Conservation (phyloP, 2,329 filamentous ascomycete species). For the Colletotrichum higginsianum region DNA sequence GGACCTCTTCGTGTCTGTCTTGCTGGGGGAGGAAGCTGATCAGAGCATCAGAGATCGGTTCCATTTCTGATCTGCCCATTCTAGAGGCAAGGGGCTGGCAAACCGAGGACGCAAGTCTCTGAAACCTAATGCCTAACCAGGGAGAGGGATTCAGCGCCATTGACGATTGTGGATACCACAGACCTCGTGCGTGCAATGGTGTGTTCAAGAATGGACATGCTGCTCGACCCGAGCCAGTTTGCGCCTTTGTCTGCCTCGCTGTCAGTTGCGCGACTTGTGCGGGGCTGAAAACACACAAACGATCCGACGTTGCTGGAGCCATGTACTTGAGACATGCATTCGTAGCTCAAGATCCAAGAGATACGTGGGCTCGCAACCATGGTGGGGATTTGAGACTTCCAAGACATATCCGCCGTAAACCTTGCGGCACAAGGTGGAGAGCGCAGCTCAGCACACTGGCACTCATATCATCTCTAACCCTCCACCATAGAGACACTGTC, state of each 20-base stretch:
- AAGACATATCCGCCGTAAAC: too few species aligned
- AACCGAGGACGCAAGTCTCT: neutral
- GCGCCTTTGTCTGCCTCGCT: neutral
- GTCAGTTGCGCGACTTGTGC: neutral
- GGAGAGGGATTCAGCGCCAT: slow-evolving; percentile 9
- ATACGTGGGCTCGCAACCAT: neutral
- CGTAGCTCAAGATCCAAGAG: neutral
- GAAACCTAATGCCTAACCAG: neutral
- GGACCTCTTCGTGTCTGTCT: slow-evolving; percentile 4
- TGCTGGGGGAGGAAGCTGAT: slow-evolving; percentile 16
- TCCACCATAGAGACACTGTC: neutral
- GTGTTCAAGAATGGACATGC: slow-evolving; percentile 17
- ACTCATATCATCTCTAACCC: neutral
- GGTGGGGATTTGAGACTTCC: neutral
- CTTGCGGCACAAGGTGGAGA: neutral
- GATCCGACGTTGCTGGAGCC: neutral
- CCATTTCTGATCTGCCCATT: slow-evolving; percentile 15
- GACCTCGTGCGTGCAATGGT: slow-evolving; percentile 16
- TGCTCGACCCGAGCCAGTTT: slow-evolving; percentile 23
- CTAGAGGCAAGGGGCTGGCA: slow-evolving; percentile 6
- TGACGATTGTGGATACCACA: neutral
- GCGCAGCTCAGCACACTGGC: neutral
- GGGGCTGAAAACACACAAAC: neutral
- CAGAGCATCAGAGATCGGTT: slow-evolving; percentile 19
- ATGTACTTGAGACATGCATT: neutral